Evolutionary conservation across 2,329 filamentous ascomycete genomes (phyloP).

Genomic region (Orbilia oligospora): DNA sequence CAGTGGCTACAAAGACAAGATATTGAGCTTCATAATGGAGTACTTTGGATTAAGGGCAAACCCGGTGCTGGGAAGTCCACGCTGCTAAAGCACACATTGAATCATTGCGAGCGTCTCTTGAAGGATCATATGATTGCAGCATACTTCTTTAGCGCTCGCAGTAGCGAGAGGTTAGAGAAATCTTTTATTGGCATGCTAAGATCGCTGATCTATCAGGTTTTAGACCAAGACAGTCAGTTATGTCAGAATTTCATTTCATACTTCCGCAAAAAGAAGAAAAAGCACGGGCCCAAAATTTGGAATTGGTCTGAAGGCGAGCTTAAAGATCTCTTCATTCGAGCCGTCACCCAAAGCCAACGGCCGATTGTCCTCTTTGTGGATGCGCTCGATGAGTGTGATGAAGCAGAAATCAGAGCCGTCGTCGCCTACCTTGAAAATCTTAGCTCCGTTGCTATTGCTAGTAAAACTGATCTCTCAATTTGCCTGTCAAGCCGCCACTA

Average conservation of each 20-base stretch:
- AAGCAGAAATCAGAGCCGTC: constrained; percentile 65
- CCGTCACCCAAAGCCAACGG: not conserved
- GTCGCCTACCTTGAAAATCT: constrained; percentile 65
- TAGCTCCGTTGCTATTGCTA: constrained; percentile 58
- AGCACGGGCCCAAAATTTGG: constrained; percentile 6
- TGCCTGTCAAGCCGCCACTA: constrained; percentile 66
- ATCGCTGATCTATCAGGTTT: constrained; percentile 62
- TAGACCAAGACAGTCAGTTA: constrained; percentile 33
- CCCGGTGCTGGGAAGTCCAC: constrained; percentile 64
- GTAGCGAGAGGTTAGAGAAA: constrained; percentile 59
- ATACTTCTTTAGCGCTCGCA: constrained; percentile 63
- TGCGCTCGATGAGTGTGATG: constrained; percentile 66
- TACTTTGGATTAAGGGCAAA: constrained; percentile 65
- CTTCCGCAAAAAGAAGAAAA: constrained; percentile 48
- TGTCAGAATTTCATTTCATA: constrained; percentile 16
- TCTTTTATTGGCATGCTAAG: constrained; percentile 61
- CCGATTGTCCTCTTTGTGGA: constrained; percentile 64
- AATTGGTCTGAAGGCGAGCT: constrained; percentile 16
- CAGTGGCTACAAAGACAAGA: constrained; percentile 58
- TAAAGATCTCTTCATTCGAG: constrained; percentile 10
- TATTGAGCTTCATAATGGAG: constrained; percentile 57
- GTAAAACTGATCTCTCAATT: constrained; percentile 59
- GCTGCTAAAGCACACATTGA: constrained; percentile 62
- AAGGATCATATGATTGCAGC: constrained; percentile 44
- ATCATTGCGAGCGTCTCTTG: constrained; percentile 31